Base-by-base conservation (phyloP, 2,329 filamentous ascomycete species). In the Verticillium nonalfalfae region DNA sequence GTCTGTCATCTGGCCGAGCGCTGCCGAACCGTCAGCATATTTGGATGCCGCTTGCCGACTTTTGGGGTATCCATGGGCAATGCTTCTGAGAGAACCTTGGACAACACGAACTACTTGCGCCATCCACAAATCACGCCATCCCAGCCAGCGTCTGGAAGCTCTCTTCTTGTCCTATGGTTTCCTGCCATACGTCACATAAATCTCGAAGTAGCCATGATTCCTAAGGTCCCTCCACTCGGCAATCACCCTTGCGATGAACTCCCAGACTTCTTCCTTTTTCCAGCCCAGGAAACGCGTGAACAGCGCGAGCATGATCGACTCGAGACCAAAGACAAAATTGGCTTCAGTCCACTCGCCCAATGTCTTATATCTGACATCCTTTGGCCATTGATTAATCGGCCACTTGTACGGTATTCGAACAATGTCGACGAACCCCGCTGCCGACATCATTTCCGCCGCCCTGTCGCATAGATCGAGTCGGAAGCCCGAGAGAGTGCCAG, bases 181-280 rank as follows among this genome's bases (percentile, higher is more conserved):
- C 50, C 60, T 63, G 11, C 64, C 64, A 60, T 66, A 66, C 57
- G 63, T 66, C 40, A 66, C 65, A 57, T 64, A 77, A 72, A 76
- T 70, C 13, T 74, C 72, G 70, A 75, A 77, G 65, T 73, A 78
- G 0, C 70, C 69, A 56, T 79, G 77, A 60, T 75, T 71, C 62
- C 65, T 70, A 64, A 76, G 58, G 31, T 73, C 71, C 57, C 69
- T 72, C 50, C 71, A 69, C 5, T 73, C 73, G n/a, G 68, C 68
- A 13, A 71, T 65, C 35, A 66, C 60, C 56, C 14, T 62, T 60
- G 10, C 66, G 45, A 76, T 64, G 34, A 74, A 76, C 0, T 72
- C 61, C 38, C 74, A 68, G 1, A 76, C 69, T 64, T 77, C 67
- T 10, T 71, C 67, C 1, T 68, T 62, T 5, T 62, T 63, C 70